Percentiles rank a stretch among this genome's conserved stretches.
phyloP scores from a whole-genome alignment of 139 green algal genomes.

The Micromonas pusilla region DNA sequence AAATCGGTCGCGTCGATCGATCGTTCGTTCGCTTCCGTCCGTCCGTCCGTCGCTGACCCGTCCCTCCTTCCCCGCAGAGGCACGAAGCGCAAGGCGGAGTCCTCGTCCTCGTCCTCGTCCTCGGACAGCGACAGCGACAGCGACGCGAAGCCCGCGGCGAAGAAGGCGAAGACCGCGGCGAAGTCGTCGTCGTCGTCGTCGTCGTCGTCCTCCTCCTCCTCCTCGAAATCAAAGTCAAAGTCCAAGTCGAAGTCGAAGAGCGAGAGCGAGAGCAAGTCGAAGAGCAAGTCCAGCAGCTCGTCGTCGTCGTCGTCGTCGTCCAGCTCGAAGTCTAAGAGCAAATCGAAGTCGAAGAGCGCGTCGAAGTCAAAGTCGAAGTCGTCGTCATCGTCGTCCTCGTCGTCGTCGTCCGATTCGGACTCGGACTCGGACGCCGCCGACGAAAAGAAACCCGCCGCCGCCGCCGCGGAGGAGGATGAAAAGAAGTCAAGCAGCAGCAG shows the following conservation, averaged over 20 bases:
- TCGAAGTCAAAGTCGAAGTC: not conserved
- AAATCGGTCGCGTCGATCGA: too few relatives aligned
- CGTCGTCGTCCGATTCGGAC: not conserved
- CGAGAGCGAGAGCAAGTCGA: not conserved
- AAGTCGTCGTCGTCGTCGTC: not conserved
- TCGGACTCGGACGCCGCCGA: not conserved
- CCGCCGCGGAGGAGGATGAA: not conserved
- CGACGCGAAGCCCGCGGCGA: not conserved
- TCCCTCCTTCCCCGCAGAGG: not conserved
- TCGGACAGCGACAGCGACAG: not conserved
- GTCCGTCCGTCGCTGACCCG: too few relatives aligned
- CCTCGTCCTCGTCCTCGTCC: not conserved
- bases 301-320: not conserved
- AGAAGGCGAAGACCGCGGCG: not conserved
- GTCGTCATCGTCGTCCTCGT: not conserved
- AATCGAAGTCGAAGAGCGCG: not conserved
- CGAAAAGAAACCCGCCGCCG: not conserved
- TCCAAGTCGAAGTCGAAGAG: conserved; percentile 3
- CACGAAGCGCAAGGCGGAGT: not conserved
- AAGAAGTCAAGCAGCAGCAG: not conserved
- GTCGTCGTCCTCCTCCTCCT: not conserved
- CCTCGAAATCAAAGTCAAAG: not conserved
- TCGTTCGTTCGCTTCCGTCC: too few relatives aligned
- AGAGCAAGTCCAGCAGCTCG: not conserved
- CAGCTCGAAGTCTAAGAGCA: not conserved